phyloP scores from a whole-genome alignment of 768 basidiomycete genomes.

The Tubosaeta sp. region DNA sequence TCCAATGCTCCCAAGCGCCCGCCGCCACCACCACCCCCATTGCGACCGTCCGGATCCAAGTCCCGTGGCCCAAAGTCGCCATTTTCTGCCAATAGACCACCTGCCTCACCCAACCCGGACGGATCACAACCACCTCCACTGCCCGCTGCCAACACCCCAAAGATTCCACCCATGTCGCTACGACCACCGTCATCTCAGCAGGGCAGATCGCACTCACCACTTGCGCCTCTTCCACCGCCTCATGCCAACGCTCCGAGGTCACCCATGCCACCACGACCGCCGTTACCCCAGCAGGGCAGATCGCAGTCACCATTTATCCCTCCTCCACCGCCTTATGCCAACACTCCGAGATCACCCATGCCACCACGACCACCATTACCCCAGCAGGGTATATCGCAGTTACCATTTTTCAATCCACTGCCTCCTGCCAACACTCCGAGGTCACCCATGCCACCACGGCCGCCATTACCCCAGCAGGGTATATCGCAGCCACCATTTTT shows the following conservation, averaged over 20 bases:
- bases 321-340: slow-evolving; percentile 11
- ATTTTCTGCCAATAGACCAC: not conserved
- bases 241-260: slow-evolving; percentile 3
- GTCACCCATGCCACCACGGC: not conserved
- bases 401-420: slow-evolving; percentile 8
- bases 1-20: slow-evolving; percentile 7
- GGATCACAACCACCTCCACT: slow-evolving; percentile 11
- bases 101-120: not conserved
- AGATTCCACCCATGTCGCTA: not conserved
- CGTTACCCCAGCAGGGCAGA: slow-evolving; percentile 2
- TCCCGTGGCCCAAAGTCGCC: not conserved
- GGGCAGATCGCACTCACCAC: slow-evolving; percentile 1
- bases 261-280: not conserved
- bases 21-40: slow-evolving; percentile 1
- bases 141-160: slow-evolving; percentile 1
- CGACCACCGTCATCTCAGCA: slow-evolving; percentile 3
- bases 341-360: slow-evolving; percentile 1
- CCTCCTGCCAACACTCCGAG: slow-evolving; percentile 2
- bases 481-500: slow-evolving; percentile 1
- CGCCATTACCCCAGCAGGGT: slow-evolving; percentile 3
- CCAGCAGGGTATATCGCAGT: slow-evolving; percentile 1
- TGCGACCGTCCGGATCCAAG: slow-evolving; percentile 9
- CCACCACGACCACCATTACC: not conserved
- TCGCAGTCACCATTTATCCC: not conserved
- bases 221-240: slow-evolving; percentile 10